Conservation (phyloP, 2,329 filamentous ascomycete genomes). For the Xylaria hypoxylon region DNA sequence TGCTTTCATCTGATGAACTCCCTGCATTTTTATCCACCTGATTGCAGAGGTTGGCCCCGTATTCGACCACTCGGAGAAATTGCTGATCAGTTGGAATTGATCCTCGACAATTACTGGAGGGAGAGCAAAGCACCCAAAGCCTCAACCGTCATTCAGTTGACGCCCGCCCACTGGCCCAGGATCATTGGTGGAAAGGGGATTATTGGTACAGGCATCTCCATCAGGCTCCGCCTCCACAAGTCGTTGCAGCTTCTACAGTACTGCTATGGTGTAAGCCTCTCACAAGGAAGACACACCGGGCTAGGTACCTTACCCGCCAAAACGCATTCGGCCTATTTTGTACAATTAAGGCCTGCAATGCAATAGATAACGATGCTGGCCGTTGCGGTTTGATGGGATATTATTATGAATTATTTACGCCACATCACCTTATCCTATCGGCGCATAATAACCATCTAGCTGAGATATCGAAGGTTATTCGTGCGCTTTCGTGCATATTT, state of each 20-base stretch:
- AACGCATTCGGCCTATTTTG: background rate
- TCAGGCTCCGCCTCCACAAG: conserved; percentile 16
- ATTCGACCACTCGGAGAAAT: conserved; percentile 37
- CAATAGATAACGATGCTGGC: conserved; percentile 10
- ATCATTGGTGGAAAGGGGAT: conserved; percentile 28
- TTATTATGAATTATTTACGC: background rate
- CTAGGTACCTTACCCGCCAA: conserved; percentile 7
- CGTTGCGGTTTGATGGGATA: conserved; percentile 1
- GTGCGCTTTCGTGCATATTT: conserved; percentile 9
- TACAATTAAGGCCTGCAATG: background rate
- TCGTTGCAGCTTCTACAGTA: conserved; percentile 6
- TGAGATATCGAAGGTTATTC: background rate
- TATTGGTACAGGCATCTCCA: conserved; percentile 12
- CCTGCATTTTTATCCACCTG: conserved; percentile 17
- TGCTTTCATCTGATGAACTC: conserved; percentile 27
- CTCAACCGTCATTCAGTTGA: conserved; percentile 16
- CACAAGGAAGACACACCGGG: background rate
- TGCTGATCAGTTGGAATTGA: conserved; percentile 24
- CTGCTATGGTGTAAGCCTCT: conserved; percentile 13
- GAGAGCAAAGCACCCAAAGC: conserved; percentile 1
- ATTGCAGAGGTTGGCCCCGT: conserved; percentile 21
- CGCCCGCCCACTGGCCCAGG: background rate
- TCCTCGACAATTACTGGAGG: conserved; percentile 28
- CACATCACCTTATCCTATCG: conserved; percentile 6
- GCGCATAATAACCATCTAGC: background rate